These are phyloP conservation scores for Purpureocillium takamizusanense DNA, from an alignment of 2,329 filamentous ascomycete genomes.

Conservation along the genomic window DNA sequence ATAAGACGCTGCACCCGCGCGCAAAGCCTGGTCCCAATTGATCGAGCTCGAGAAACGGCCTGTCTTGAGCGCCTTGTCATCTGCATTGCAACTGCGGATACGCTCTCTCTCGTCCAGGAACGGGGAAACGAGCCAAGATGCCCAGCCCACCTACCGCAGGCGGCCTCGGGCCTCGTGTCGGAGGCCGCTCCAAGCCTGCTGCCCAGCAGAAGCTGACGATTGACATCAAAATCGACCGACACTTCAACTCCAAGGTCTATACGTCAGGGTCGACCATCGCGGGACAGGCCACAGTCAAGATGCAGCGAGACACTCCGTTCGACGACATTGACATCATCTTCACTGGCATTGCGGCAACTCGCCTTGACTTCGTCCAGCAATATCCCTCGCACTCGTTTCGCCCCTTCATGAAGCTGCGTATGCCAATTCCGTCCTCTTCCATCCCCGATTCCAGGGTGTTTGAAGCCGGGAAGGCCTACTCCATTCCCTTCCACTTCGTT, in stretches of 20 bases:
- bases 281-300: slow-evolving; percentile 37
- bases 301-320: slow-evolving; percentile 37
- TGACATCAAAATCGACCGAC: slow-evolving; percentile 40
- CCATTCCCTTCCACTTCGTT: slow-evolving; percentile 50
- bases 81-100: too few species aligned
- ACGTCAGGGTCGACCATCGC: slow-evolving; percentile 42
- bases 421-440: slow-evolving; percentile 37
- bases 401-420: slow-evolving; percentile 46
- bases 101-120: background rate
- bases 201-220: slow-evolving; percentile 26
- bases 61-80: too few species aligned
- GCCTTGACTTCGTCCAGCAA: slow-evolving; percentile 40
- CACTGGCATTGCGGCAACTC: slow-evolving; percentile 39
- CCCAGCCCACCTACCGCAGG: background rate
- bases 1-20: too few species aligned
- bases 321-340: slow-evolving; percentile 44
- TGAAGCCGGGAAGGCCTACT: slow-evolving; percentile 37
- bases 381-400: slow-evolving; percentile 38
- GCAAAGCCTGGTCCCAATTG: too few species aligned
- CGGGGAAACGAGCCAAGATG: background rate
- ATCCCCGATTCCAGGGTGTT: slow-evolving; percentile 40
- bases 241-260: slow-evolving; percentile 47
- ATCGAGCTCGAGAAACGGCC: too few species aligned
- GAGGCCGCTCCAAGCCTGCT: slow-evolving; percentile 1
- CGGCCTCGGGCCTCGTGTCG: background rate